Evolutionary conservation across 2,329 filamentous ascomycete genomes (phyloP).

Genomic region (Penicillium sumatraense): DNA sequence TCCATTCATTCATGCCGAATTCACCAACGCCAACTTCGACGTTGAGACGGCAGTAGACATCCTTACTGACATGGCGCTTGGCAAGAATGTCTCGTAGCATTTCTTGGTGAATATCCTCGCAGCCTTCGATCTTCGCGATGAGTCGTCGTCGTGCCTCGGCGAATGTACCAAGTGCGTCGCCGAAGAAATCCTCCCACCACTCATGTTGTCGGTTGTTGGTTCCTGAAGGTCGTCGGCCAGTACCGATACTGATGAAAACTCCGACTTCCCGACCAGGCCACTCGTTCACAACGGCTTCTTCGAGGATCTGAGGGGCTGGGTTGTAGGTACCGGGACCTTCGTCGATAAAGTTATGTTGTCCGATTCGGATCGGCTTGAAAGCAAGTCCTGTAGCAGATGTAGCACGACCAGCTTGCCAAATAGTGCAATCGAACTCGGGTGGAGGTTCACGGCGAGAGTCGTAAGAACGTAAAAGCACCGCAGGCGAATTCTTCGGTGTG

Average conservation of each 20-base stretch:
- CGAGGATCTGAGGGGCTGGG: slow-evolving; percentile 79
- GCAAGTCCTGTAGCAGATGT: slow-evolving; percentile 88
- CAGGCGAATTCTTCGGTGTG: slow-evolving; percentile 68
- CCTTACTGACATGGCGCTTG: slow-evolving; percentile 77
- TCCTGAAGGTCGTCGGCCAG: slow-evolving; percentile 79
- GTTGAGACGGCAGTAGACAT: slow-evolving; percentile 96
- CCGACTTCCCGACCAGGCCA: slow-evolving; percentile 94
- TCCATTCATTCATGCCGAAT: slow-evolving; percentile 99
- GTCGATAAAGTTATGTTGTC: slow-evolving; percentile 91
- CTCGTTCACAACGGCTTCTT: slow-evolving; percentile 89
- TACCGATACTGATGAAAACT: slow-evolving; percentile 92
- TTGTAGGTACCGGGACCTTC: slow-evolving; percentile 93
- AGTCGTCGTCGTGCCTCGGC: slow-evolving; percentile 84
- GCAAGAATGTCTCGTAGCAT: slow-evolving; percentile 81
- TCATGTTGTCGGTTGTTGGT: slow-evolving; percentile 70
- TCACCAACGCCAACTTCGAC: slow-evolving; percentile 95
- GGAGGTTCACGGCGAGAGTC: slow-evolving; percentile 90
- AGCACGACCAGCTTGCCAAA: slow-evolving; percentile 97
- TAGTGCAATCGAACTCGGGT: slow-evolving; percentile 89
- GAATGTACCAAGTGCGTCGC: slow-evolving; percentile 76
- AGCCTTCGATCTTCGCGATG: slow-evolving; percentile 92
- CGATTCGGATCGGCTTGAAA: slow-evolving; percentile 94
- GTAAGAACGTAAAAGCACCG: slow-evolving; percentile 86
- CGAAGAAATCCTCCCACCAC: slow-evolving; percentile 90
- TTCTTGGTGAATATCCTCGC: slow-evolving; percentile 84